Base-by-base conservation (phyloP, 805 yeast species). In the Schwanniomyces occidentalis region DNA sequence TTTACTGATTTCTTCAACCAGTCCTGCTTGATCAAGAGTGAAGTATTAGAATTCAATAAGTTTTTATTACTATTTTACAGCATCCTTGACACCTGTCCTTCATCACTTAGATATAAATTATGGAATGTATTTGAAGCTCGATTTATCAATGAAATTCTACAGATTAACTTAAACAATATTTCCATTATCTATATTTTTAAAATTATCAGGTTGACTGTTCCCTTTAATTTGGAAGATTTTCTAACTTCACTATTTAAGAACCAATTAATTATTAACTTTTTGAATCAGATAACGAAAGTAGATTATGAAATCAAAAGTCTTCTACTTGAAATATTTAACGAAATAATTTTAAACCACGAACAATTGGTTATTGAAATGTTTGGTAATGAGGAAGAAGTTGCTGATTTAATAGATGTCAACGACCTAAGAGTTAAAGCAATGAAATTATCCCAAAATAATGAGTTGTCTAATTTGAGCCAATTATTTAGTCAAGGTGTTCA, bases 371-470 rank as follows among this genome's bases (percentile, higher is more conserved):
- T 20, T 5, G 17, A 23, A 18, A 15, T 36, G 3, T 24, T 40
- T 25, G 32, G 37, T 2, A 30, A 15, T 4, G 31, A 35, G 6
- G 19, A 16, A 5, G 27, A 17, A 10, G 16, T 19, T 14, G 17
- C 5, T n/a, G 14, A 24, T 3, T 5, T 30, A 2, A n/a, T 16
- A 3, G 12, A 16, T 2, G 3, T 24, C 8, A 32, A 35, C 16
- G 45, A 37, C 7, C 17, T 49, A 10, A 27, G 45, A 35, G 32
- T 41, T 1, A 48, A 35, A 29, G 43, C 52, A 9, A 48, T 49
- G 54, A 29, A 34, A 23, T 14, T 42, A n/a, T 25, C 34, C n/a
- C 39, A 35, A 5, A 8, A 18, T n/a, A 4, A 6, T 16, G 16
- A 27, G 4, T 6, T 15, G 22, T 9, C 9, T 20, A 9, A 20